phyloP scores from a whole-genome alignment of 768 basidiomycete genomes.

The Leccinum rimulosum region DNA sequence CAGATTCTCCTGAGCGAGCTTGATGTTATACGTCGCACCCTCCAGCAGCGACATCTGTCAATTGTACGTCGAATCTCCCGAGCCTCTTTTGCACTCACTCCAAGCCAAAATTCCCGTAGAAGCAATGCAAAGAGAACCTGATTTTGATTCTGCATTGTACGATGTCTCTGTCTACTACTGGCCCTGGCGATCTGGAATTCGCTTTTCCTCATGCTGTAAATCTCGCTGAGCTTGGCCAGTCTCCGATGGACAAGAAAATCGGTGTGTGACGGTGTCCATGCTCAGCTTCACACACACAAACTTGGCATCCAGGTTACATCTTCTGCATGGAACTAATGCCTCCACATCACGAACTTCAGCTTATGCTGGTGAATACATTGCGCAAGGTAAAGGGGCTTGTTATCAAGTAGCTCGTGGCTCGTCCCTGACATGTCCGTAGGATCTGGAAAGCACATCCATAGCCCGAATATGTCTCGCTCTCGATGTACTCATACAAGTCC shows the following conservation, averaged over 20 bases:
- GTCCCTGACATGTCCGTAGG: constrained; percentile 42
- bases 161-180: constrained; percentile 44
- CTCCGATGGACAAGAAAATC: constrained; percentile 61
- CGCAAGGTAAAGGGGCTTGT: constrained; percentile 55
- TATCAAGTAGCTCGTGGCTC: background rate
- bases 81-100: background rate
- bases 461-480: constrained; percentile 69
- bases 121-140: constrained; percentile 61
- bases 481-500: constrained; percentile 59
- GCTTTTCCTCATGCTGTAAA: constrained; percentile 76
- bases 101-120: constrained; percentile 38
- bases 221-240: constrained; percentile 67
- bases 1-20: constrained; percentile 60
- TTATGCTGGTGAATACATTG: constrained; percentile 85
- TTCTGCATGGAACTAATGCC: constrained; percentile 78
- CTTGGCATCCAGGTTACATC: constrained; percentile 56
- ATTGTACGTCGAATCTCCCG: constrained; percentile 44
- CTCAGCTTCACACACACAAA: background rate
- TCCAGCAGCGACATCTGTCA: constrained; percentile 49
- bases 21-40: constrained; percentile 48
- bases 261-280: constrained; percentile 38
- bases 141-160: constrained; percentile 71
- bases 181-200: constrained; percentile 55
- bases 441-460: constrained; percentile 59
- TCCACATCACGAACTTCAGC: constrained; percentile 60